A percentile compares a stretch with the other conserved stretches of the same genome.
Evolutionary conservation across 768 basidiomycete species (phyloP).

Genomic region (Chiua virens): DNA sequence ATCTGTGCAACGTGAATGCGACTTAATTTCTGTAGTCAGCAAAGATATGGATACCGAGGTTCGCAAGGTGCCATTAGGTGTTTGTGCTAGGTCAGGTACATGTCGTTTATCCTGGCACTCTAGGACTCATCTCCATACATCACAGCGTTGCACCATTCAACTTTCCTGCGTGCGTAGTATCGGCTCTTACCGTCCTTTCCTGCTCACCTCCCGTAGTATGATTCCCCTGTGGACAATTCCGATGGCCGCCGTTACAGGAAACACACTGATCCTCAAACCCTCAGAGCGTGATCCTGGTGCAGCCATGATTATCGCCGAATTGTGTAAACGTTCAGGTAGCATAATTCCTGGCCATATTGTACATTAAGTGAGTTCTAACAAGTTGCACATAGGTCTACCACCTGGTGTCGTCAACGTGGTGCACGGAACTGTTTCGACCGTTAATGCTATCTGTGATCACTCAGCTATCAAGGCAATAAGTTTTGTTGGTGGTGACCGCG

Average conservation of each 20-base stretch:
- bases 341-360: neutral
- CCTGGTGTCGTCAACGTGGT: slow-evolving; percentile 89
- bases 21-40: slow-evolving; percentile 56
- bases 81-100: slow-evolving; percentile 62
- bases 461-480: slow-evolving; percentile 91
- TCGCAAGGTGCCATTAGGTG: slow-evolving; percentile 81
- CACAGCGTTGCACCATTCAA: slow-evolving; percentile 82
- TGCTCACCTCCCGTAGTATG: slow-evolving; percentile 54
- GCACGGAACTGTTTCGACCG: slow-evolving; percentile 86
- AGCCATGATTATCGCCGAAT: slow-evolving; percentile 95
- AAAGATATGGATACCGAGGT: slow-evolving; percentile 97
- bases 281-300: slow-evolving; percentile 97
- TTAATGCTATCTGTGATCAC: slow-evolving; percentile 93
- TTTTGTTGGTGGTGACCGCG: slow-evolving; percentile 92
- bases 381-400: slow-evolving; percentile 56
- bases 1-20: neutral
- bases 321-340: slow-evolving; percentile 80
- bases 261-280: slow-evolving; percentile 93
- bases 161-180: slow-evolving; percentile 70
- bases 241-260: slow-evolving; percentile 86
- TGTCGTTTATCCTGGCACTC: neutral
- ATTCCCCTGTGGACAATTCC: slow-evolving; percentile 97
- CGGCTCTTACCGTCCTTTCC: neutral
- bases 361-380: neutral
- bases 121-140: slow-evolving; percentile 1